These are phyloP conservation scores for Podosphaera leucotricha DNA, from an alignment of 2,329 filamentous ascomycete species.

Conservation along the genomic window DNA sequence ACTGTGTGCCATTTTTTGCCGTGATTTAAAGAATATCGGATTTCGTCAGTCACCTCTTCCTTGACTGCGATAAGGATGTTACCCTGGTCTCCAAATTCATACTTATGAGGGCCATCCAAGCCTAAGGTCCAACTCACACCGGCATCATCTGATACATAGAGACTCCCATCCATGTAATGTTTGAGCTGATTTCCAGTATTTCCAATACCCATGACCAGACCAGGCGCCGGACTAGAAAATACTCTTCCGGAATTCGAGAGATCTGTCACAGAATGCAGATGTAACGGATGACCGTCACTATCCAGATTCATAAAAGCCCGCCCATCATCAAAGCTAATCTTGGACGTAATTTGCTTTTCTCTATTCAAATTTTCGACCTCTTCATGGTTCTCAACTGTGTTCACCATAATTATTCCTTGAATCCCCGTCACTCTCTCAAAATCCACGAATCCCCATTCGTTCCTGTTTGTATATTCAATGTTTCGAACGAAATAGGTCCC, in stretches of 20 bases:
- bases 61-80: constrained; percentile 66
- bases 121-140: constrained; percentile 62
- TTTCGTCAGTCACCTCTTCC: constrained; percentile 38
- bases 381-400: constrained; percentile 68
- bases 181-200: constrained; percentile 61
- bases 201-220: constrained; percentile 79
- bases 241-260: constrained; percentile 62
- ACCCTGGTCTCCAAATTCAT: constrained; percentile 86
- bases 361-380: constrained; percentile 35
- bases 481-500: constrained; percentile 91
- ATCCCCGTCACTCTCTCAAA: constrained; percentile 87
- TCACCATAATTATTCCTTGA: constrained; percentile 79
- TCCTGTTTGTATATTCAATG: constrained; percentile 76
- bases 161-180: constrained; percentile 46
- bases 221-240: constrained; percentile 83
- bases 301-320: constrained; percentile 58
- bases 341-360: constrained; percentile 47
- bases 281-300: constrained; percentile 39
- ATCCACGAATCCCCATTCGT: constrained; percentile 53
- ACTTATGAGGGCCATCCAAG: constrained; percentile 68
- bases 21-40: constrained; percentile 68
- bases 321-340: constrained; percentile 91
- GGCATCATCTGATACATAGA: constrained; percentile 80
- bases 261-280: constrained; percentile 82
- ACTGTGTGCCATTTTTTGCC: constrained; percentile 60